phyloP scores from a whole-genome alignment of 1,139 yeast genomes.

The Schwanniomyces etchellsii region DNA sequence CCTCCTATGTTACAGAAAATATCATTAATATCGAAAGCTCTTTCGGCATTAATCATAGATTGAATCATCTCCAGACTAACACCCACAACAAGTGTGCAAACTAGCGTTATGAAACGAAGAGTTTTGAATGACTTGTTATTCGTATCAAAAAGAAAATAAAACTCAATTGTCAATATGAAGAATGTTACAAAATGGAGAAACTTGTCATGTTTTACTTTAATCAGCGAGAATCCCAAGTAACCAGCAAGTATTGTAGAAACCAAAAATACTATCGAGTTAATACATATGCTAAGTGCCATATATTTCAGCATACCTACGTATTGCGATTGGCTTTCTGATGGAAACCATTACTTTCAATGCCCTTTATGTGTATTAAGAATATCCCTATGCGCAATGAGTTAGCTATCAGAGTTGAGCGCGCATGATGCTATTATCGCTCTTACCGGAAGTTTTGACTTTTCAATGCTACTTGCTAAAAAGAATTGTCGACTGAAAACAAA shows the following conservation, averaged over 20 bases:
- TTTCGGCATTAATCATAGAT: conserved; percentile 32
- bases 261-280: conserved; percentile 18
- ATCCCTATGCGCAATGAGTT: too few relatives aligned
- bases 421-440: too few relatives aligned
- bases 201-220: conserved; percentile 48
- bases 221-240: conserved; percentile 49
- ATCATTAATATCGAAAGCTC: conserved; percentile 47
- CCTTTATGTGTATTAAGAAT: too few relatives aligned
- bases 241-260: conserved; percentile 25
- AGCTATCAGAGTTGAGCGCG: too few relatives aligned
- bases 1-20: conserved; percentile 40
- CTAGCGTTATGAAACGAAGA: conserved; percentile 34
- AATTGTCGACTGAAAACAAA: too few relatives aligned
- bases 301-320: conserved; percentile 16
- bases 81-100: conserved; percentile 42
- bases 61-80: conserved; percentile 52
- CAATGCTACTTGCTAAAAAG: too few relatives aligned
- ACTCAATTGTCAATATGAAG: conserved; percentile 43
- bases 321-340: conserved; percentile 18
- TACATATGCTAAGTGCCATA: conserved; percentile 2
- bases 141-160: conserved; percentile 50
- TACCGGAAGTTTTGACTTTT: too few relatives aligned
- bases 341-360: conserved; percentile 17
- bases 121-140: conserved; percentile 27
- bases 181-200: conserved; percentile 46